phyloP scores from a whole-genome alignment of 73 alveolate species.

The Effrenium voratum region DNA sequence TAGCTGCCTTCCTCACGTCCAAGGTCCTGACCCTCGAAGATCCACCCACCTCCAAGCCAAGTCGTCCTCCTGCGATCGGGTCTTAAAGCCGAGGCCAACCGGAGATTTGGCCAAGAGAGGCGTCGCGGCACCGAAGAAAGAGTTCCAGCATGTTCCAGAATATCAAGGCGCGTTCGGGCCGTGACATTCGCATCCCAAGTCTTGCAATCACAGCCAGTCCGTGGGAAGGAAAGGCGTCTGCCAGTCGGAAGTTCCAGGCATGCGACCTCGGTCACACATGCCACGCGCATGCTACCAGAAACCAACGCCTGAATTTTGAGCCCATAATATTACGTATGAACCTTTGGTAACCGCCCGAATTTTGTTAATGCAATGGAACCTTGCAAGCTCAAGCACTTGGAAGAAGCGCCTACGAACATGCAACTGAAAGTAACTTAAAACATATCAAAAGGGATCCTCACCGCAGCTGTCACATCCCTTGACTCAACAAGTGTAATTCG shows the following conservation, averaged over 20 bases:
- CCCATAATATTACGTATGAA: neutral
- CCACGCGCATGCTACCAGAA: neutral
- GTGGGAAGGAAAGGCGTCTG: conserved; percentile 39
- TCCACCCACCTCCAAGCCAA: conserved; percentile 87
- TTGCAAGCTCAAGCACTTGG: neutral
- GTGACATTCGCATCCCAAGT: neutral
- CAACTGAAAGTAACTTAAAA: neutral
- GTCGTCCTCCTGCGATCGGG: conserved; percentile 37
- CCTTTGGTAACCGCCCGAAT: neutral
- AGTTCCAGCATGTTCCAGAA: neutral
- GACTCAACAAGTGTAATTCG: too few relatives aligned
- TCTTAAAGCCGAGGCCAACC: neutral
- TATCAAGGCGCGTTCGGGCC: neutral
- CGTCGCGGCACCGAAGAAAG: neutral
- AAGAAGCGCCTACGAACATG: neutral
- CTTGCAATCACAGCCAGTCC: neutral
- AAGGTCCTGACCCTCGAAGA: conserved; percentile 9
- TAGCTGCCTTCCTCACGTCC: neutral
- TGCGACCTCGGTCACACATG: neutral
- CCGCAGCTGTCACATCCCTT: too few relatives aligned
- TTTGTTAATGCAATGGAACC: too few relatives aligned
- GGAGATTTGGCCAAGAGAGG: neutral
- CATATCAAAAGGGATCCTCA: neutral
- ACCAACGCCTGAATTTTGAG: neutral
- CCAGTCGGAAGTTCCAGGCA: conserved; percentile 39